Percentiles rank a stretch among this genome's conserved stretches.
Evolutionary conservation across 169 alveolate species (phyloP).

Genomic region (Eimeria zaria): DNA sequence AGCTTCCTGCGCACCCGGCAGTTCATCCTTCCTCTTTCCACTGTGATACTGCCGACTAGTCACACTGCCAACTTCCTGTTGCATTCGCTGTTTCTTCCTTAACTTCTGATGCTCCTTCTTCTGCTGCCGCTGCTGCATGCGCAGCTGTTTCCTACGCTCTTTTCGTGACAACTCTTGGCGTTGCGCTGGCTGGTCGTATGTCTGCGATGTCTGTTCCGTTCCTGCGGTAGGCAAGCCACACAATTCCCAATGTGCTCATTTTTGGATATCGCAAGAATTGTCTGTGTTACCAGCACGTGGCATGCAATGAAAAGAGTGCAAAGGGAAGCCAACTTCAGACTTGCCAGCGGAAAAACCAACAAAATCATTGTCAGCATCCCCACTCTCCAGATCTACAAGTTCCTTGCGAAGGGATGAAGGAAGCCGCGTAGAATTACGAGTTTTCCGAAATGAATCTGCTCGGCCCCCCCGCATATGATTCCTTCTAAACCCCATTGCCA

Average conservation of each 20-base stretch:
- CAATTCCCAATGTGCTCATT: background rate
- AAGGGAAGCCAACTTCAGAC: background rate
- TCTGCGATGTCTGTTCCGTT: background rate
- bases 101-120: constrained; percentile 31
- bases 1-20: background rate
- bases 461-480: constrained; percentile 26
- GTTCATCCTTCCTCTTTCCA: background rate
- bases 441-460: background rate
- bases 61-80: background rate
- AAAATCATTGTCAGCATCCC: background rate
- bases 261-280: background rate
- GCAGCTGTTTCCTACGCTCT: constrained; percentile 71
- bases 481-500: constrained; percentile 11
- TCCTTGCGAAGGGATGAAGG: constrained; percentile 58
- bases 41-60: background rate
- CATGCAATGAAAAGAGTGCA: background rate
- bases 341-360: background rate
- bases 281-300: background rate
- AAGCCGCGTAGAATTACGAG: constrained; percentile 29
- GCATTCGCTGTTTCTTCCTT: background rate
- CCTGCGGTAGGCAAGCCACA: constrained; percentile 27
- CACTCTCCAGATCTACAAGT: constrained; percentile 13
- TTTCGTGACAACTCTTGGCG: constrained; percentile 52
- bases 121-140: constrained; percentile 65
- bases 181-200: constrained; percentile 15